A percentile compares a stretch with the other conserved stretches of the same genome.
These are phyloP conservation scores for Ilyonectria destructans DNA, from an alignment of 2,329 filamentous ascomycete species.

Conservation along the genomic window DNA sequence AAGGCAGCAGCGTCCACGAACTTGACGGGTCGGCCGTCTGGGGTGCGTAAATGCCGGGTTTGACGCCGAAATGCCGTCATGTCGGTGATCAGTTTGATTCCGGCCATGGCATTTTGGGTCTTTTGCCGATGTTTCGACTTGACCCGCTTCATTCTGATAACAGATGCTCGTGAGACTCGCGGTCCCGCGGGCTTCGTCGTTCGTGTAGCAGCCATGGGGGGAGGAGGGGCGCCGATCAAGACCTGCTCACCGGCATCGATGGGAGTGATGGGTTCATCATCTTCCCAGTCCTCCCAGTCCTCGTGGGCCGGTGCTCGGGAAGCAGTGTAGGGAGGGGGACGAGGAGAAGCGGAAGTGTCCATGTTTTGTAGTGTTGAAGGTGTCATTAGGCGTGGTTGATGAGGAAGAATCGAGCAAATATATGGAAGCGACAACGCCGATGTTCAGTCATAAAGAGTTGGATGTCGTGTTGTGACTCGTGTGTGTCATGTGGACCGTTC, in stretches of 20 bases:
- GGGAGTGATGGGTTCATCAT: conserved; percentile 62
- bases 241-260: conserved; percentile 58
- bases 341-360: conserved; percentile 33
- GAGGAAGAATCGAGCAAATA: conserved; percentile 11
- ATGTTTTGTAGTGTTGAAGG: conserved; percentile 31
- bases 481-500: conserved; percentile 26
- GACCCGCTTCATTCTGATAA: conserved; percentile 61
- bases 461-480: conserved; percentile 13
- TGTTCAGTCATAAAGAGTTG: conserved; percentile 36
- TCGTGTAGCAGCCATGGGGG: conserved; percentile 36
- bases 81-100: conserved; percentile 80
- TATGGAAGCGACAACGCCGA: conserved; percentile 17
- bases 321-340: conserved; percentile 34
- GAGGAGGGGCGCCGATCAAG: conserved; percentile 45
- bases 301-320: conserved; percentile 50
- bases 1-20: conserved; percentile 75
- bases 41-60: conserved; percentile 53
- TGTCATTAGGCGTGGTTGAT: conserved; percentile 29
- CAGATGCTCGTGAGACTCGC: conserved; percentile 56
- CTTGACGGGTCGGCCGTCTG: conserved; percentile 57
- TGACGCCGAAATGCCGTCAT: conserved; percentile 70
- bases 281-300: conserved; percentile 71
- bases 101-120: conserved; percentile 72
- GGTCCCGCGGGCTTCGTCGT: conserved; percentile 35
- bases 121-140: conserved; percentile 76